These are phyloP conservation scores for Arabidopsis hybrid DNA, from an alignment of 441 rosid species.

Conservation along the genomic window DNA sequence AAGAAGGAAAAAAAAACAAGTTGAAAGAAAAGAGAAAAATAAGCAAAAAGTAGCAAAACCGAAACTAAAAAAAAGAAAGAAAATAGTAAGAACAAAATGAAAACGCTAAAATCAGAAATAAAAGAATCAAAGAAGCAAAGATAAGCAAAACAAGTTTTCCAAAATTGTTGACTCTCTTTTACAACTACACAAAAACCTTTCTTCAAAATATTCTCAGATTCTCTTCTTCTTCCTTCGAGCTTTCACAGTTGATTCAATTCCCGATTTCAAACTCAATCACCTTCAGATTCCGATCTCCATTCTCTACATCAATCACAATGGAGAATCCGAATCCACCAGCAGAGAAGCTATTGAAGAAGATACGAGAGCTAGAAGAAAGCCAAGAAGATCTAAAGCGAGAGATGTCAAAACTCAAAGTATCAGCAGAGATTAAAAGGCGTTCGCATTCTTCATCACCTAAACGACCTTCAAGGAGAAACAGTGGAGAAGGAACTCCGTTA, in stretches of 20 bases:
- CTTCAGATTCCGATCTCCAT: conserved; percentile 28
- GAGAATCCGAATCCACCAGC: conserved; percentile 63
- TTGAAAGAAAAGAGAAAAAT: too few relatives aligned
- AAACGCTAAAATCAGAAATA: conserved; percentile 15
- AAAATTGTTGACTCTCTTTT: conserved; percentile 32
- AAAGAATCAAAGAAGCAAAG: conserved; percentile 21
- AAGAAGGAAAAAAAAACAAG: background rate
- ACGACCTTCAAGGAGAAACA: conserved; percentile 55
- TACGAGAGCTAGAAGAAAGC: conserved; percentile 84
- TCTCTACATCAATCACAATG: conserved; percentile 43
- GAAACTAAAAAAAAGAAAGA: background rate
- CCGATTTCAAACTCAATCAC: conserved; percentile 20
- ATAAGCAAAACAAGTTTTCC: conserved; percentile 34
- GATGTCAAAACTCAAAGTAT: conserved; percentile 72
- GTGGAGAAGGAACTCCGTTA: conserved; percentile 44
- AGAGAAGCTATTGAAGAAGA: conserved; percentile 82
- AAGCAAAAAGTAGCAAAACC: too few relatives aligned
- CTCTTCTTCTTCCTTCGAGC: background rate
- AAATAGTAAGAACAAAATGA: conserved; percentile 3
- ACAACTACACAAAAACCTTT: background rate
- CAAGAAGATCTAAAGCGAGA: conserved; percentile 81
- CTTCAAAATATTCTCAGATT: background rate
- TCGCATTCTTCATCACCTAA: conserved; percentile 91
- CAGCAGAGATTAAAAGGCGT: conserved; percentile 56
- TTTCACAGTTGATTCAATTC: background rate